Evolutionary conservation across 1,284 basidiomycete genomes (phyloP), one percentile per base, ranked within the genome.

Genomic region (Ceratobasidium sp.): DNA sequence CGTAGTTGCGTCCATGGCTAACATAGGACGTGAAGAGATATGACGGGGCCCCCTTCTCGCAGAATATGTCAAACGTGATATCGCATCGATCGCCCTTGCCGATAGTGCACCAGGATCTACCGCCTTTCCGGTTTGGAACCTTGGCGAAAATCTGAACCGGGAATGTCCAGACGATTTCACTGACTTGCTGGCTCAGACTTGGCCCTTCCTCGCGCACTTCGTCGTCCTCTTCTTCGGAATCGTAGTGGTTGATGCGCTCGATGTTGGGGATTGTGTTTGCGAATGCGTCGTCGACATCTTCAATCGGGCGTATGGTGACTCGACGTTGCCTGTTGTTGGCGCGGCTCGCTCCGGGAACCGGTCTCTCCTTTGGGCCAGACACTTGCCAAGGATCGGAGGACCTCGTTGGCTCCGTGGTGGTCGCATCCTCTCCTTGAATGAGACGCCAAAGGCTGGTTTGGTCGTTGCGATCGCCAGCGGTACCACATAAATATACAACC

Each of bases 401-500:
- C 64, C 25, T 29, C 25, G 6, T 5, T 17, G 17, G 25, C n/a
- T 8, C 7, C 51, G 17, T 22, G 37, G 61, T 44, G 13, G 17
- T 13, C 29, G 64, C 13, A 17, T 22, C 22, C 44, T 19, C 29
- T 22, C 64, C 64, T 25, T 19, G 11, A 4, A 66, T 29, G 13
- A 44, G n/a, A 11, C 19, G 19, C 4, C 9, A 32, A 46, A 66
- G 6, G 5, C 19, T n/a, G 4, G 49, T 15, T 19, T 46, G n/a
- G n/a, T 17, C 25, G 7, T 11, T 19, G 11, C 25, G 5, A 19
- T 44, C 5, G 32, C 17, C 11, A 1, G 6, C 22, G 64, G n/a
- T 8, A n/a, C 64, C n/a, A 15, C n/a, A 66, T 11, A 66, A 43
- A 19, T 66, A 66, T 40, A 66, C 6, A 22, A 66, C 29, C 40